phyloP scores from a whole-genome alignment of 2,329 filamentous ascomycete species.

The Fusarium coffeatum region DNA sequence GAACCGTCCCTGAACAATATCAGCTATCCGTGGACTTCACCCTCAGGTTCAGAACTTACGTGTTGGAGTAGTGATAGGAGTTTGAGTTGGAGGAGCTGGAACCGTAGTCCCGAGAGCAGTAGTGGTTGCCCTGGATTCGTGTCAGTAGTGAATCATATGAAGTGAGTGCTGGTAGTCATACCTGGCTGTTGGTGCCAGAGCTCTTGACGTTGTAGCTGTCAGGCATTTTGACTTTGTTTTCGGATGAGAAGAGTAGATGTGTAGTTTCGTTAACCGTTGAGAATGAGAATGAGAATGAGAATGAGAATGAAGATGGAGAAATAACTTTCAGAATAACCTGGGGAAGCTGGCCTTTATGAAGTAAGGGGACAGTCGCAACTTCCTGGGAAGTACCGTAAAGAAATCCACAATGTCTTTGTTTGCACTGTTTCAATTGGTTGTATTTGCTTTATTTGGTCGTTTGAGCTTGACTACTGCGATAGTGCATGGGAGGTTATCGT shows the following conservation, averaged over 20 bases:
- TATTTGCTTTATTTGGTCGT: slow-evolving; percentile 3
- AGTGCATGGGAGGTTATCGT: neutral
- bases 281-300: neutral
- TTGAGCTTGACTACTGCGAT: neutral
- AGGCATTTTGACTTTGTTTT: slow-evolving; percentile 22
- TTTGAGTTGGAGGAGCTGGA: slow-evolving; percentile 66
- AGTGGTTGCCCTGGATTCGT: slow-evolving; percentile 71
- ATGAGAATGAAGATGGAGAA: neutral
- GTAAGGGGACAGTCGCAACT: neutral
- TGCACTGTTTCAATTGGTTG: slow-evolving; percentile 1
- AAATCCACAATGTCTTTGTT: neutral
- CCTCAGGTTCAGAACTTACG: slow-evolving; percentile 50
- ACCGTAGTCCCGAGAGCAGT: slow-evolving; percentile 73
- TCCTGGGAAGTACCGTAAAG: neutral
- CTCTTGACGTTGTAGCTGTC: slow-evolving; percentile 57
- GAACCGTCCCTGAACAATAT: slow-evolving; percentile 64
- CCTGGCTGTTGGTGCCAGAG: slow-evolving; percentile 72
- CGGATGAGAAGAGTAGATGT: neutral
- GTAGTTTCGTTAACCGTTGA: neutral
- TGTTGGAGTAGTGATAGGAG: slow-evolving; percentile 76
- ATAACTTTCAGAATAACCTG: neutral
- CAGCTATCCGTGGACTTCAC: neutral
- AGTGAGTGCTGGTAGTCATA: slow-evolving; percentile 46
- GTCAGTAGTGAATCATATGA: neutral
- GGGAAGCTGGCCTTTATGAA: neutral